Base-by-base conservation (phyloP, 306 rosid species). In the Acacia confusa region DNA sequence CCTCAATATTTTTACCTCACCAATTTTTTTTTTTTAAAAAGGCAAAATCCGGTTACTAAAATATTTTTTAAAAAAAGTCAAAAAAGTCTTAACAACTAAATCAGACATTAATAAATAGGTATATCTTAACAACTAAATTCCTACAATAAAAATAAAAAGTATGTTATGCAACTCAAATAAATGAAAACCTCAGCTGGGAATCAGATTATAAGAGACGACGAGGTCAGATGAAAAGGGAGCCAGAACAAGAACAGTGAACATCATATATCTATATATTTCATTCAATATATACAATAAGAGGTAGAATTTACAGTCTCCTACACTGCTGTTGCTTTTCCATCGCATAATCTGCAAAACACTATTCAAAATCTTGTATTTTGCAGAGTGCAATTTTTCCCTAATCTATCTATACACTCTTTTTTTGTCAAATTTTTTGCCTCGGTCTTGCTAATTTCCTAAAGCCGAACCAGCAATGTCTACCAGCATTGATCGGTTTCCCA, bases 401-500 rank as follows among this genome's bases (percentile, higher is more conserved):
- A 52, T 52, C 32, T 11, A 63, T 19, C 64, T 27, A 30, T 20
- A 4, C 65, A 11, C 32, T 60, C 14, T 0, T n/a, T 58, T 22
- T 22, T 9, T 55, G 6, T 32, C 67, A 5, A 27, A 9, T 30
- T 19, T 44, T 25, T 25, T 12, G 9, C 6, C 28, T 45, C 19
- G 7, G 20, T 40, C 43, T 66, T 58, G 27, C 71, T 44, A 50
- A 61, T 82, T 1, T 11, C 32, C 58, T 1, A 40, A 40, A 24
- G 11, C 6, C 53, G 9, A 34, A n/a, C 60, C 50, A 8, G 24
- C 1, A 7, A 34, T 28, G 50, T 25, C 90, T 95, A 95, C 99
- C 99, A 95, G 82, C 99, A 95, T 91, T 95, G 99, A 38, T 95
- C 97, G 28, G 97, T 95, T 78, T 95, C 97, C 99, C 99, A 95